Conservation (phyloP, 768 basidiomycete species). For the Rickenella mellea region DNA sequence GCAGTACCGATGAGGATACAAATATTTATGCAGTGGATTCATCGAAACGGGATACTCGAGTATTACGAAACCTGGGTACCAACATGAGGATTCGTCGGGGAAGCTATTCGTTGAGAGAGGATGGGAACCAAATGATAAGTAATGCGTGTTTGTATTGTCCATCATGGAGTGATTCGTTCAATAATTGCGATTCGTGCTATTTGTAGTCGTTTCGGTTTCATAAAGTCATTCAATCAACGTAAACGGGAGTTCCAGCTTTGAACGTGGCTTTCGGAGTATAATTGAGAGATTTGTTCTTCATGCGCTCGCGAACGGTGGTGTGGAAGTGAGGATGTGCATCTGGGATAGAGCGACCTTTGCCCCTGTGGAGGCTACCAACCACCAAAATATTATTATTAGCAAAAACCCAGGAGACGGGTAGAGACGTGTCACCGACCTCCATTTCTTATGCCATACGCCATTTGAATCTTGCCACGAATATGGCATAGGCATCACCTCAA, state of each 20-base stretch:
- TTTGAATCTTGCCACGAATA: conserved; percentile 47
- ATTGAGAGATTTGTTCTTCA: conserved; percentile 32
- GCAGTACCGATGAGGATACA: too few species aligned
- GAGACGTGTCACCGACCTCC: conserved; percentile 35
- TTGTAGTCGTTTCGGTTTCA: too few species aligned
- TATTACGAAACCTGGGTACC: too few species aligned
- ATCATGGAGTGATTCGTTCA: too few species aligned
- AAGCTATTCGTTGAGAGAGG: too few species aligned
- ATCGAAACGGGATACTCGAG: too few species aligned
- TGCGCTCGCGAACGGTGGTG: conserved; percentile 50
- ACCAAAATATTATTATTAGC: neutral
- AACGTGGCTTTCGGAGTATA: conserved; percentile 55
- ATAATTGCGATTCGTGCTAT: too few species aligned
- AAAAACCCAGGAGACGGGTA: neutral
- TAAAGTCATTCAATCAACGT: conserved; percentile 32
- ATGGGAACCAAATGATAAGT: too few species aligned
- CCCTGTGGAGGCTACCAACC: conserved; percentile 32
- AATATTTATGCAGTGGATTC: too few species aligned
- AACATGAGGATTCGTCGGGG: too few species aligned
- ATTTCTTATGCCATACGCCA: conserved; percentile 44
- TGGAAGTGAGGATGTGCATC: conserved; percentile 48
- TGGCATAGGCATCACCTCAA: conserved; percentile 52
- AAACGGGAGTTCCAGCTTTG: conserved; percentile 35
- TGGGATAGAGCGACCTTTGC: conserved; percentile 43
- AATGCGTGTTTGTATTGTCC: too few species aligned